Evolutionary conservation across 2,329 filamentous ascomycete genomes (phyloP), one percentile per base, ranked within the genome.

Genomic region (Colletotrichum costaricense): DNA sequence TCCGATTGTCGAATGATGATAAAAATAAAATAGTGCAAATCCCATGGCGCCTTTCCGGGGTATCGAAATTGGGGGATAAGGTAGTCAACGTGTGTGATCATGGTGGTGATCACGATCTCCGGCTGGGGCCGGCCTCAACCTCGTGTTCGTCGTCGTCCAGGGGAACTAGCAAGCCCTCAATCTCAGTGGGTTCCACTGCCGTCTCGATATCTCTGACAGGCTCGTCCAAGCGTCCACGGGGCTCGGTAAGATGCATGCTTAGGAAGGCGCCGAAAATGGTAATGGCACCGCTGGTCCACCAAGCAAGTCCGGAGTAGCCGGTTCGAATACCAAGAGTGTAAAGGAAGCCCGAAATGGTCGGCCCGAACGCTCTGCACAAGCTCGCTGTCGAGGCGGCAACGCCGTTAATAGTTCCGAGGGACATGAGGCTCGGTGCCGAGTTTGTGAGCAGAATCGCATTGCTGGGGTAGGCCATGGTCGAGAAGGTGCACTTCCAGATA

Each of bases 381-480:
- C 95, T 98, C 4, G 97, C 97, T 2, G 94, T 95, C 2, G 95
- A 98, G 35, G 95, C 95, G 0, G 95, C 95, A 14, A 95, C 93
- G 22, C 97, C 97, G 78, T 98, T 98, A 82, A 99, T 93, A 0
- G 94, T 95, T 2, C 97, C 97, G 2, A 98, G 91, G 0, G 97
- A 93, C 63, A 94, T 89, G 69, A 93, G 93, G 12, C 93, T 95
- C 0, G 95, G 94, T 0, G 95, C 94, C 14, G 95, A 93, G 82
- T 98, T 97, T 73, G 95, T 94, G 35, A 98, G 89, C 70, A 99
- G 90, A 71, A 98, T 97, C 12, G 93, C 93, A 76, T 95, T 95
- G 78, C 93, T 94, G 12, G 97, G 97, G 82, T 98, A 98, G 0
- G 95, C 93, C 83, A 98, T 92, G 58, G 95, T 95, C 77, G 96